phyloP scores from a whole-genome alignment of 2,329 filamentous ascomycete genomes.

The Fulvia fulva region DNA sequence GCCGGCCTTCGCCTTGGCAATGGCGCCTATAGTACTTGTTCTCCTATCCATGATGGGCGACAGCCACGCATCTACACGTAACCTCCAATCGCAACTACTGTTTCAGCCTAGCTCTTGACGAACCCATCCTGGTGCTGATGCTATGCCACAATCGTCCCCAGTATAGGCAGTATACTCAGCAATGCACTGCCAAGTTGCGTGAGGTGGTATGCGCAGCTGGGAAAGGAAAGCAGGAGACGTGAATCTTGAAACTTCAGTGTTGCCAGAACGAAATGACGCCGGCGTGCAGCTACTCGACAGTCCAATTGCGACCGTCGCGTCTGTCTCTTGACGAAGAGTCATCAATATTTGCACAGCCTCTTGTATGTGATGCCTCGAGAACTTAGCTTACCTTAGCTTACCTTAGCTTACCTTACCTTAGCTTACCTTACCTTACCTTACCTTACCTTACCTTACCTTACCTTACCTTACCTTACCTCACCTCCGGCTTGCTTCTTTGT shows the following conservation, averaged over 20 bases:
- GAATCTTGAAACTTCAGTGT: background rate
- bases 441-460: no score
- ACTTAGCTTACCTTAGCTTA: no score
- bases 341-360: no score
- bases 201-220: background rate
- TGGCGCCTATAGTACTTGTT: constrained; percentile 1
- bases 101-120: background rate
- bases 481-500: background rate
- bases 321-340: background rate
- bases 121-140: background rate
- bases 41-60: background rate
- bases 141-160: background rate
- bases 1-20: background rate
- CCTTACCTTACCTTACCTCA: no score
- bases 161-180: background rate
- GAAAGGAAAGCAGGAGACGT: background rate
- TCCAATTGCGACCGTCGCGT: background rate
- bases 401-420: no score
- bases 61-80: background rate
- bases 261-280: background rate
- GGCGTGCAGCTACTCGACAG: background rate
- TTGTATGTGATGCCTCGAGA: no score
- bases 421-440: no score
- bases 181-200: background rate
- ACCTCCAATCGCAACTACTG: background rate